Evolutionary conservation across 1,284 basidiomycete genomes (phyloP), one percentile per base, ranked within the genome.

Genomic region (Cryptococcus jaspeensis): DNA sequence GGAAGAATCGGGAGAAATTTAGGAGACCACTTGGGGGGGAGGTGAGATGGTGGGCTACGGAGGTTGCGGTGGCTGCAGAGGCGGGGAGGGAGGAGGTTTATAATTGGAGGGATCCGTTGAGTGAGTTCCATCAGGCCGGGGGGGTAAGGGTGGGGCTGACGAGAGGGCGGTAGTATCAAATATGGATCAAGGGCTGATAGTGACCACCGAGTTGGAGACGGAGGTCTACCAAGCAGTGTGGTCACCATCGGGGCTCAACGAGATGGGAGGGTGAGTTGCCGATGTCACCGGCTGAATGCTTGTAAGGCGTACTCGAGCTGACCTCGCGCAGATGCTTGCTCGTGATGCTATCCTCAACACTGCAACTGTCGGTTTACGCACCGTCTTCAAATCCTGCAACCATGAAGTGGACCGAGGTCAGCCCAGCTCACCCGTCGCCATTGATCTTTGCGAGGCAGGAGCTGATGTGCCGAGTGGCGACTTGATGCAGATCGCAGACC

Each of bases 191-290:
- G 42, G 23, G n/a, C 12, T 42, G 23, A 43, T 13, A 44, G 68
- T 69, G 53, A 54, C 52, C 11, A 66, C 55, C 3, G 61, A 59
- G 7, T 42, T 68, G 65, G 70, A n/a, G 66, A 61, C 25, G 68
- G 70, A 22, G 42, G 53, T 13, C 53, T 66, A 2, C 60, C 44
- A 58, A 13, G 70, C 69, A 11, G 56, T 67, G 0, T 76, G 74
- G 74, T 74, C 72, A 5, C 72, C 74, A 0, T 70, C 73, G 0
- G 71, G 70, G 3, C 39, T 76, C 16, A 62, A 52, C 18, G 61
- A 64, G 44, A 43, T 69, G 5, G 71, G 71, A 40, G 61, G 69
- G 71, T 71, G 49, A 60, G 71, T 25, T 28, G 16, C 20, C 8
- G 18, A 40, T 42, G 23, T 25, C 25, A 4, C 3, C 5, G 2